Evolutionary conservation across 371 early-diverging fungal species (phyloP), one percentile per base, ranked within the genome.

Genomic region (Rhizopus sp.): DNA sequence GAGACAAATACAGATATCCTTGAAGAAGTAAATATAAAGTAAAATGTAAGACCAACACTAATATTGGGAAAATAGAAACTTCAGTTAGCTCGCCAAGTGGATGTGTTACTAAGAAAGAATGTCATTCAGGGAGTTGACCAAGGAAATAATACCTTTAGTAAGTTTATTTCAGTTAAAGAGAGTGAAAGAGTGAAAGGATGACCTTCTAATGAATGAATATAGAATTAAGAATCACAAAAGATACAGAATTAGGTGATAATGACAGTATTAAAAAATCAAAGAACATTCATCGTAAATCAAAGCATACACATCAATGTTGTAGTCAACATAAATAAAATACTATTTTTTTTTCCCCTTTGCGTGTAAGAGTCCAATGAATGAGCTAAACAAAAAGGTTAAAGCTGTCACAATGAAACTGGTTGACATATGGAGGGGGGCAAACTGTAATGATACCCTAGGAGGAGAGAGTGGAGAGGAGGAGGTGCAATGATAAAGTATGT

Each of bases 211-310:
- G 1, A 13, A 3, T 42, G 13, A 0, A 42, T 23, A 23, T 55
- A 77, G 77, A 77, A 38, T 58, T 77, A 34, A 66, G 72, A 50
- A 77, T 77, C 44, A 77, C 77, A 49, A 58, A 70, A 56, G 77
- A 77, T 44, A 73, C 68, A 32, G 78, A 75, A 49, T 62, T 78
- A 48, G 75, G 78, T 3, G 75, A 78, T 44, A 78, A 78, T 49
- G 78, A 78, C 46, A 64, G 60, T 17, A 78, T 78, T 44, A 75
- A 71, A 50, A 62, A 72, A 0, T 34, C 73, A 16, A 78, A 75
- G 35, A 70, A 66, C 17, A 75, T 67, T 44, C 62, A 71, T 40
- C 73, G 73, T 42, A 72, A 68, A 57, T 66, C 50, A 41, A 46
- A 55, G 7, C 62, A 62, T 34, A 55, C 63, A 35, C 35, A 45